These are phyloP conservation scores for Aphanomyces euteiches DNA, from an alignment of 352 stramenopile genomes.

Conservation along the genomic window DNA sequence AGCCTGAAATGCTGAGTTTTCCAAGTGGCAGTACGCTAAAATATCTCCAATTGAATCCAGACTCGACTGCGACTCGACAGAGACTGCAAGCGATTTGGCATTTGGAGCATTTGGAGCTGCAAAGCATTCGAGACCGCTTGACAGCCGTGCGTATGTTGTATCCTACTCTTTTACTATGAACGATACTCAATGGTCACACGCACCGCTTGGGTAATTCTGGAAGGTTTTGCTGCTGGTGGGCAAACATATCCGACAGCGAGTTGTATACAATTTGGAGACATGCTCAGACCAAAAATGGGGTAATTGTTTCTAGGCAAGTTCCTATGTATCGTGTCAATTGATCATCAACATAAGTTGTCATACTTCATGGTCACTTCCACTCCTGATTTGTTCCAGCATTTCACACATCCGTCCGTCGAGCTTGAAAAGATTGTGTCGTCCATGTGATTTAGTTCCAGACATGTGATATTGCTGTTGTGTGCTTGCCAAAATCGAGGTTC, in stretches of 20 bases:
- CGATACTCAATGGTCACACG: background rate
- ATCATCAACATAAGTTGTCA: conserved; percentile 32
- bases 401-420: conserved; percentile 59
- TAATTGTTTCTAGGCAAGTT: conserved; percentile 35
- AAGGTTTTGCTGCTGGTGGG: conserved; percentile 68
- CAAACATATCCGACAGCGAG: conserved; percentile 66
- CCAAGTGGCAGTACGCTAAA: conserved; percentile 73
- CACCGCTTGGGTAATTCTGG: conserved; percentile 67
- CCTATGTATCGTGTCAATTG: conserved; percentile 8
- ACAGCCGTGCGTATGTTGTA: conserved; percentile 79
- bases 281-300: conserved; percentile 61
- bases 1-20: conserved; percentile 59
- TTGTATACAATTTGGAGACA: conserved; percentile 70
- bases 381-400: conserved; percentile 52
- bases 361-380: conserved; percentile 37
- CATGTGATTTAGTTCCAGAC: conserved; percentile 56
- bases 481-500: conserved; percentile 50
- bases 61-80: conserved; percentile 48
- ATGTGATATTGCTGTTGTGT: conserved; percentile 66
- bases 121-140: conserved; percentile 66
- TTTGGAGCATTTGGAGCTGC: conserved; percentile 51
- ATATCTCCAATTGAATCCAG: conserved; percentile 69
- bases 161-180: conserved; percentile 33
- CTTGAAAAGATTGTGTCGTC: conserved; percentile 58
- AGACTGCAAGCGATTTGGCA: conserved; percentile 42